A percentile compares a stretch with the other conserved stretches of the same genome.
Evolutionary conservation across 495 filamentous ascomycete species (phyloP).

Genomic region (Mycothermus thermophilus): DNA sequence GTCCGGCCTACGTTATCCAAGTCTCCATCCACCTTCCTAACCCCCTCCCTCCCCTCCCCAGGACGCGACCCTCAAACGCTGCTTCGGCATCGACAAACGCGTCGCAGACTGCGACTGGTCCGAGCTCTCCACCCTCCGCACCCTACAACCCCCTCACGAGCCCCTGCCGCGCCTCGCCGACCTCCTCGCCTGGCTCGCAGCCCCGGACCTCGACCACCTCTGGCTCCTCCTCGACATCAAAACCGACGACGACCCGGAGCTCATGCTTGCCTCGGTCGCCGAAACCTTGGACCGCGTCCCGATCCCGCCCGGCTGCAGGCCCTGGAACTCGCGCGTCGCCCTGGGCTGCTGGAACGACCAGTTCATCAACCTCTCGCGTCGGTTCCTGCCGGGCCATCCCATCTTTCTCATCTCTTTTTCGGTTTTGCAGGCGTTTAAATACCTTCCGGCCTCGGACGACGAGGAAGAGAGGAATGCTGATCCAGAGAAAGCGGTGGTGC

Average conservation of each 20-base stretch:
- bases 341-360: conserved; percentile 68
- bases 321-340: conserved; percentile 59
- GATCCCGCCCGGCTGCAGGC: conserved; percentile 16
- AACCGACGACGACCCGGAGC: conserved; percentile 54
- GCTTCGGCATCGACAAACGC: conserved; percentile 56
- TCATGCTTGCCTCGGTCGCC: conserved; percentile 52
- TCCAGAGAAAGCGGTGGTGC: no score
- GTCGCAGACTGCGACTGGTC: conserved; percentile 64
- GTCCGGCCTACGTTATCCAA: no score
- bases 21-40: no score
- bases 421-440: conserved; percentile 38
- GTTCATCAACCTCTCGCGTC: background rate
- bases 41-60: no score
- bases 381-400: conserved; percentile 54
- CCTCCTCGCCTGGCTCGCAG: conserved; percentile 54
- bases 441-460: no score
- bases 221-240: conserved; percentile 90
- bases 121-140: conserved; percentile 53
- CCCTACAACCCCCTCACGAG: conserved; percentile 50
- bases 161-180: conserved; percentile 65
- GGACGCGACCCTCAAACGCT: conserved; percentile 64
- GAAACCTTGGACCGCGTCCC: conserved; percentile 43
- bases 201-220: conserved; percentile 43
- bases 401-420: conserved; percentile 64
- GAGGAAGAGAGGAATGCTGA: no score